Conservation (phyloP, 2,329 filamentous ascomycete genomes). For the Fusarium acutatum region DNA sequence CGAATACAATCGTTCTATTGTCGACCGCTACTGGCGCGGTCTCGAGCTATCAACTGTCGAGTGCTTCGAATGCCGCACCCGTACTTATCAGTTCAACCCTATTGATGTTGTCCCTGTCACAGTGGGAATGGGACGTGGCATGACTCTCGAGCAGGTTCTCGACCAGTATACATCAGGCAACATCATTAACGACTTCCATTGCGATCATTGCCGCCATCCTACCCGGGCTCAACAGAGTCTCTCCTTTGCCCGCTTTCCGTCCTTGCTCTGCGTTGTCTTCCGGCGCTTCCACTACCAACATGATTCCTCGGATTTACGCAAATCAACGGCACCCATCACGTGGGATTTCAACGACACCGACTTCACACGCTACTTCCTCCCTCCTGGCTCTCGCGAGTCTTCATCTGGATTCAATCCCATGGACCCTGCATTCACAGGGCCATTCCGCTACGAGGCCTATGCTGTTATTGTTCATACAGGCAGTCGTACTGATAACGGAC, state of each 20-base stretch:
- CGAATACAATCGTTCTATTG: constrained; percentile 75
- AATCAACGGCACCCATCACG: constrained; percentile 75
- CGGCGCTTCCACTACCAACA: constrained; percentile 62
- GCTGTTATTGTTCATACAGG: constrained; percentile 84
- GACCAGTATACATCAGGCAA: constrained; percentile 75
- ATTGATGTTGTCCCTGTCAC: constrained; percentile 65
- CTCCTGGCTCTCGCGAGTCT: constrained; percentile 44
- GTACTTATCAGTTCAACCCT: constrained; percentile 53
- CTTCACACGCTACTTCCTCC: constrained; percentile 56
- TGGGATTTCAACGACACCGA: constrained; percentile 80
- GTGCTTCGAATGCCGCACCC: constrained; percentile 67
- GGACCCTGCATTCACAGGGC: constrained; percentile 56
- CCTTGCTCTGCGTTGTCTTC: constrained; percentile 80
- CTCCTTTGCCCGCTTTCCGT: constrained; percentile 79
- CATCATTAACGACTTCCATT: constrained; percentile 73
- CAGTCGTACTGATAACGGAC: constrained; percentile 72
- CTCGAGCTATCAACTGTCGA: constrained; percentile 77
- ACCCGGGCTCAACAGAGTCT: constrained; percentile 75
- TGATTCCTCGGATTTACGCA: constrained; percentile 55
- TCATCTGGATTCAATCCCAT: constrained; percentile 42
- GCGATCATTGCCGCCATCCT: constrained; percentile 76
- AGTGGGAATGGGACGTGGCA: constrained; percentile 44
- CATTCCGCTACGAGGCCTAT: constrained; percentile 85
- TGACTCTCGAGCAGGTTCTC: constrained; percentile 69
- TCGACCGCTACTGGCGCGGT: constrained; percentile 82